A percentile compares a stretch with the other conserved stretches of the same genome.
Conservation (phyloP, 805 yeast genomes). For the Metschnikowia gelsemii region DNA sequence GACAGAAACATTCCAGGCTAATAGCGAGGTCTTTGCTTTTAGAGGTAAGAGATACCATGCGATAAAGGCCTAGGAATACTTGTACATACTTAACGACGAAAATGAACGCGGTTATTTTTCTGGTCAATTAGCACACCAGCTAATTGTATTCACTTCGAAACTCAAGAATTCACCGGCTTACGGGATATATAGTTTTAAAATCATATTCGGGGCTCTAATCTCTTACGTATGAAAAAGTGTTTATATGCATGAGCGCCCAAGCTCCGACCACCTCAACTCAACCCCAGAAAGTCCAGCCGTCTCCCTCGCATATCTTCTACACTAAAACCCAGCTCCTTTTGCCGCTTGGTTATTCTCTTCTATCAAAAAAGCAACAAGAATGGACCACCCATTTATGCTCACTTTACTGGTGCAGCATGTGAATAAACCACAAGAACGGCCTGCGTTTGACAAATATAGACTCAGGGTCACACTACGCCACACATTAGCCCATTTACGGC, state of each 20-base stretch:
- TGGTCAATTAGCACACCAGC: not conserved
- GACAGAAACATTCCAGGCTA: conserved; percentile 89
- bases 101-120: conserved; percentile 3
- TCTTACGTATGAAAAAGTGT: not conserved
- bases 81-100: conserved; percentile 11
- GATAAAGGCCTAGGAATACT: conserved; percentile 28
- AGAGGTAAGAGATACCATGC: conserved; percentile 98
- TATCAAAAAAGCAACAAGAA: not conserved
- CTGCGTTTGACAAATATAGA: not conserved
- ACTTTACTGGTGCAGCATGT: conserved; percentile 9
- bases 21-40: conserved; percentile 84
- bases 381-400: conserved; percentile 15
- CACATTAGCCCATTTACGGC: conserved; percentile 24
- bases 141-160: too few relatives aligned
- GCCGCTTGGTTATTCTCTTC: not conserved
- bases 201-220: too few relatives aligned
- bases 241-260: not conserved
- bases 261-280: not conserved
- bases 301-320: too few relatives aligned
- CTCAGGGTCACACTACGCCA: conserved; percentile 28
- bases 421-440: conserved; percentile 1
- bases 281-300: conserved; percentile 1
- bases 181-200: too few relatives aligned
- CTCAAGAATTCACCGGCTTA: too few relatives aligned
- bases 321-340: not conserved